Base-by-base conservation (phyloP, 2,329 filamentous ascomycete species). In the Phialophora tarda region DNA sequence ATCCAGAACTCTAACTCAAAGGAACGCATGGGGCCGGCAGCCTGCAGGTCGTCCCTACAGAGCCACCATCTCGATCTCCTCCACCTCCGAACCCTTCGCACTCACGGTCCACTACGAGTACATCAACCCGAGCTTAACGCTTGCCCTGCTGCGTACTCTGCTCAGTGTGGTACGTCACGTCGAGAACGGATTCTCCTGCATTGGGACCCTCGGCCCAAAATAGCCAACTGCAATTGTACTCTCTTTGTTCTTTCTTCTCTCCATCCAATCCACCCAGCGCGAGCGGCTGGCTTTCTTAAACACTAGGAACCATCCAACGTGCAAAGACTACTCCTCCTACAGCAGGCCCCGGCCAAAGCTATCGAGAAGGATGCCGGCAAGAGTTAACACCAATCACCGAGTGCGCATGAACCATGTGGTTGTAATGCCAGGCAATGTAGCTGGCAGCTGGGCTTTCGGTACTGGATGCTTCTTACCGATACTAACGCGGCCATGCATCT, bases 341-440 rank as follows among this genome's bases (percentile, higher is more conserved):
- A n/a, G 32, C 14, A 44, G 14, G 8, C 21, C 23, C 10, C 48
- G 4, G 17, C 48, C 10, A 12, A 5, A 51, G 10, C 48, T n/a
- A 23, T 51, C 48, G 24, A 51, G 21, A 2, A 51, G 14, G 8
- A 51, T 14, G 3, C 17, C 21, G 23, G 56, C 23, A 28, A 44
- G 21, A 44, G 30, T 24, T 10, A 5, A 32, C 57, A 26, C 57
- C 57, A 59, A 59, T 59, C 57, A 50, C 32, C 21, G 44, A 38
- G 24, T 26, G 12, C 47, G 30, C 44, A 47, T 26, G 11, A 38
- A 50, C 11, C 57, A 59, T 59, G 57, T 59, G 57, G 34, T 59
- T 24, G 26, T 7, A 17, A 34, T 50, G 57, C 38, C 57, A 34
- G 44, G 17, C 24, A 14, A 41, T 3, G 28, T 44, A 8, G 23